Conservation (phyloP, 306 rosid genomes). For the Acmispon strigosus region DNA sequence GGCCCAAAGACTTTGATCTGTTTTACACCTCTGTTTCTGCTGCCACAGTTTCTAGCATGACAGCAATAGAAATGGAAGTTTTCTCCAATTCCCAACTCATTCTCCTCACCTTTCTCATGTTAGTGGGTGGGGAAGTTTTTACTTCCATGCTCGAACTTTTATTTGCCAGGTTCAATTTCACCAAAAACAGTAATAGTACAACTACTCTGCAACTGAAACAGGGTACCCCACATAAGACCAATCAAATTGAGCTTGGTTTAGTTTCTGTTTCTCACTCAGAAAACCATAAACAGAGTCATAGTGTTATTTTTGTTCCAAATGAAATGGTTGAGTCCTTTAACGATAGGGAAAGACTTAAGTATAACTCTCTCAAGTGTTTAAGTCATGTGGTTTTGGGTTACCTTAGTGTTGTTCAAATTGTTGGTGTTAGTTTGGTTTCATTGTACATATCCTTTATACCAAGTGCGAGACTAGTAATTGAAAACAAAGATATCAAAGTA, state of each 20-base stretch:
- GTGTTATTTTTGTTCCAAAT: background rate
- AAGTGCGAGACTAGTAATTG: slow-evolving; percentile 27
- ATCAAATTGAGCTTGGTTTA: slow-evolving; percentile 24
- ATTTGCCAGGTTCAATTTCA: slow-evolving; percentile 27
- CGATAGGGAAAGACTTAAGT: background rate
- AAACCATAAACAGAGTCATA: background rate
- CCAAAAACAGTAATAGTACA: background rate
- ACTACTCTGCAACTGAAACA: background rate
- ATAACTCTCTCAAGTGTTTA: slow-evolving; percentile 13
- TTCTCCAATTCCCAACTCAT: slow-evolving; percentile 31
- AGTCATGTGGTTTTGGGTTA: slow-evolving; percentile 28
- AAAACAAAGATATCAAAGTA: slow-evolving; percentile 28
- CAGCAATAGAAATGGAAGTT: slow-evolving; percentile 53
- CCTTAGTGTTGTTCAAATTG: background rate
- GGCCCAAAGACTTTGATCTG: slow-evolving; percentile 30
- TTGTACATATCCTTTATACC: slow-evolving; percentile 20
- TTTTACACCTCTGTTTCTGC: slow-evolving; percentile 78
- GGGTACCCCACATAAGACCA: background rate
- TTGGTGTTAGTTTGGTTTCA: slow-evolving; percentile 29
- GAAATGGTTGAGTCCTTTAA: background rate
- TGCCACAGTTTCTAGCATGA: slow-evolving; percentile 69
- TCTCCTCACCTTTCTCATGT: slow-evolving; percentile 44
- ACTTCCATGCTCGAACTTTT: slow-evolving; percentile 47
- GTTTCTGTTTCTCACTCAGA: background rate
- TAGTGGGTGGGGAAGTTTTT: slow-evolving; percentile 60